Conservation (phyloP, 352 stramenopile genomes). For the Globisporangium uncinulatum region DNA sequence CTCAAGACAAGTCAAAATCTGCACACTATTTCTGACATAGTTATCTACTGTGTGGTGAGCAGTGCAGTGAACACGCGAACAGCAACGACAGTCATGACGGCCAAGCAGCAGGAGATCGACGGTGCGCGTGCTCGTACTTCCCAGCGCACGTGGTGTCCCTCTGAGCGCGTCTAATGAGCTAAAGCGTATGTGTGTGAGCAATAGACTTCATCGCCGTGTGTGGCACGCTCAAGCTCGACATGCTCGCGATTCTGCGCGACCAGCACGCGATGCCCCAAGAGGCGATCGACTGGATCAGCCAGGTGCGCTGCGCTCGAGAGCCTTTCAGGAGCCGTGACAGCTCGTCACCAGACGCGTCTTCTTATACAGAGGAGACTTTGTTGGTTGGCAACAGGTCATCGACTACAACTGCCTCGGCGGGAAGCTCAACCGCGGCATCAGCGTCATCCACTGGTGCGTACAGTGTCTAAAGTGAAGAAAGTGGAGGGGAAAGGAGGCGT, state of each 20-base stretch:
- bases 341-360: neutral
- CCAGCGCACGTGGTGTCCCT: too few species aligned
- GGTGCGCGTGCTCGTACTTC: constrained; percentile 14
- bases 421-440: constrained; percentile 98
- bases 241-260: constrained; percentile 55
- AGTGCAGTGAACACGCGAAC: too few species aligned
- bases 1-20: neutral
- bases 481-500: neutral
- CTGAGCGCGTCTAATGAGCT: too few species aligned
- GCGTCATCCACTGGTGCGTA: constrained; percentile 87
- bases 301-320: constrained; percentile 23
- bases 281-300: constrained; percentile 66
- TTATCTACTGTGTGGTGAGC: too few species aligned
- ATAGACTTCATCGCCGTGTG: constrained; percentile 79
- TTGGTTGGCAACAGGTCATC: constrained; percentile 45
- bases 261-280: constrained; percentile 78
- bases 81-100: constrained; percentile 13
- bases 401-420: constrained; percentile 97
- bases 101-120: constrained; percentile 36
- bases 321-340: neutral
- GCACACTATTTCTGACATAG: neutral
- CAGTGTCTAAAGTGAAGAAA: neutral
- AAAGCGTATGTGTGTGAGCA: neutral
- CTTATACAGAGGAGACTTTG: neutral
- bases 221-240: constrained; percentile 64